A percentile compares a stretch with the other conserved stretches of the same genome.
phyloP scores from a whole-genome alignment of 371 early-diverging fungal genomes.

The Rhizomucor pusillus region DNA sequence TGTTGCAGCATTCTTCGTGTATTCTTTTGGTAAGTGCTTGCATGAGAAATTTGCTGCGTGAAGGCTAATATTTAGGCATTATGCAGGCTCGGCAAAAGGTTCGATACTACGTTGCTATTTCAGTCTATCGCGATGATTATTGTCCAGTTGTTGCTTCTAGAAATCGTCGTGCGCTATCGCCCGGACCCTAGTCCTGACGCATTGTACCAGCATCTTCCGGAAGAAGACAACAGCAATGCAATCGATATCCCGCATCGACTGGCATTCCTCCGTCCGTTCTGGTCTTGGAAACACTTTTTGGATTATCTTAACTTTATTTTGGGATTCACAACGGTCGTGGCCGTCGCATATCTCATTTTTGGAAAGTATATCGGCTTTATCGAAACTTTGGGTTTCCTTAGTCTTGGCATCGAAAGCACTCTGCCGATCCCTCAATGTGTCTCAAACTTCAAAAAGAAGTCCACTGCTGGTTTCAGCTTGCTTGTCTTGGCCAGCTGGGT shows the following conservation, averaged over 20 bases:
- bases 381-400: constrained; percentile 38
- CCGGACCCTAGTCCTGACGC: constrained; percentile 18
- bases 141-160: constrained; percentile 50
- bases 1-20: constrained; percentile 15
- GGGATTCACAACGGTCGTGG: constrained; percentile 30
- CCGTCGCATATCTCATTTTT: constrained; percentile 33
- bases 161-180: constrained; percentile 39
- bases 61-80: neutral
- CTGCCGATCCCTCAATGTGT: constrained; percentile 62
- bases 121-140: constrained; percentile 66
- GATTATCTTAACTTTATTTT: constrained; percentile 52
- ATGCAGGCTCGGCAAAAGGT: constrained; percentile 51
- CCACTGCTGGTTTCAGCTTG: constrained; percentile 57
- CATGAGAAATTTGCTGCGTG: neutral
- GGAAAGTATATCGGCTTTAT: constrained; percentile 29
- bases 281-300: constrained; percentile 37
- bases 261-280: constrained; percentile 14
- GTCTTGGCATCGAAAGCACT: constrained; percentile 59
- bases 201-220: constrained; percentile 13
- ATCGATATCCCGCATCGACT: constrained; percentile 15
- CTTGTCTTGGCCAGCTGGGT: constrained; percentile 47
- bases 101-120: constrained; percentile 53
- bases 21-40: constrained; percentile 16
- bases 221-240: constrained; percentile 12
- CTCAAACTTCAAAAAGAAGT: constrained; percentile 48